These are phyloP conservation scores for Friedmanniomyces endolithicus DNA, from an alignment of 495 filamentous ascomycete species.

Conservation along the genomic window DNA sequence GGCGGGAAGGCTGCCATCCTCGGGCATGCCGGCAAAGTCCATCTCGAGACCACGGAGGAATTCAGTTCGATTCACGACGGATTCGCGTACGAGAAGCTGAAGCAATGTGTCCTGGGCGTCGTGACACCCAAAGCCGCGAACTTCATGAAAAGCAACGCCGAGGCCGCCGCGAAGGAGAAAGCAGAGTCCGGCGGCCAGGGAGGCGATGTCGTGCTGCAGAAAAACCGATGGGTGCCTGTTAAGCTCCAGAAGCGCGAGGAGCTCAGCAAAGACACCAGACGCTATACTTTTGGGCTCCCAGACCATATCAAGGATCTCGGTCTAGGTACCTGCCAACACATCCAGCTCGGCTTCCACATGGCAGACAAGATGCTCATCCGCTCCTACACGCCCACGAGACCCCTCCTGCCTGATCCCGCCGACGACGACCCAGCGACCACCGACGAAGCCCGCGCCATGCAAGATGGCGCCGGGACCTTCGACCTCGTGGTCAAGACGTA, in stretches of 20 bases:
- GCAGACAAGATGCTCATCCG: slow-evolving; percentile 24
- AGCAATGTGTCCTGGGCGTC: slow-evolving; percentile 30
- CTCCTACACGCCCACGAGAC: slow-evolving; percentile 24
- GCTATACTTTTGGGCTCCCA: slow-evolving; percentile 27
- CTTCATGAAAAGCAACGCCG: slow-evolving; percentile 27
- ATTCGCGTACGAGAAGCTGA: slow-evolving; percentile 26
- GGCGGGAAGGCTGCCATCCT: slow-evolving; percentile 29
- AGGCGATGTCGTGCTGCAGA: slow-evolving; percentile 14
- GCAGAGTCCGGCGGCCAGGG: slow-evolving; percentile 5
- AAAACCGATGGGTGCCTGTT: slow-evolving; percentile 21
- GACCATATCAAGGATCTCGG: slow-evolving; percentile 18
- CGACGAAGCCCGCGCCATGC: neutral
- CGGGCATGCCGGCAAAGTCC: slow-evolving; percentile 27
- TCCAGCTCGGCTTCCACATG: slow-evolving; percentile 29
- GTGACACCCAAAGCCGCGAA: slow-evolving; percentile 31
- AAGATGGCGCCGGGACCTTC: slow-evolving; percentile 19
- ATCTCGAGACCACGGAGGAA: slow-evolving; percentile 27
- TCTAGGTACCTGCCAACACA: slow-evolving; percentile 28
- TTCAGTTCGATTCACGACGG: slow-evolving; percentile 30
- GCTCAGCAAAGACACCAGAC: slow-evolving; percentile 22
- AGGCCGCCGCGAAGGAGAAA: slow-evolving; percentile 20
- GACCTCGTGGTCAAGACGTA: slow-evolving; percentile 22
- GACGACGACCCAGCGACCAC: neutral
- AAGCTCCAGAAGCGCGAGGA: slow-evolving; percentile 20
- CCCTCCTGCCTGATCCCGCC: slow-evolving; percentile 12